A percentile compares a stretch with the other conserved stretches of the same genome.
phyloP scores from a whole-genome alignment of 1,284 basidiomycete species.

The Pseudomicrostroma phylloplanum region DNA sequence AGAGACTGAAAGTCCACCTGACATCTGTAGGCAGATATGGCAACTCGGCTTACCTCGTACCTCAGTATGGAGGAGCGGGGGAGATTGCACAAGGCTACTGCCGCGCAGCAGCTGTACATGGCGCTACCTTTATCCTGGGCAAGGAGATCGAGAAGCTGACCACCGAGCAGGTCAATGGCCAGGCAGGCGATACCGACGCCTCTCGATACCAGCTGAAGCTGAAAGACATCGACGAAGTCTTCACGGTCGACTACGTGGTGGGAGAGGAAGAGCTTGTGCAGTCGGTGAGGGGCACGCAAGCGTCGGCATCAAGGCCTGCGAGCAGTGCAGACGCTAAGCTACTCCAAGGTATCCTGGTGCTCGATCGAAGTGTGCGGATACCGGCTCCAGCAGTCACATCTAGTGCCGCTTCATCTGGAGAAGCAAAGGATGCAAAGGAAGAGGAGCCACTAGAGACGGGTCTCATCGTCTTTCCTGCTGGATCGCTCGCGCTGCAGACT shows the following conservation, averaged over 20 bases:
- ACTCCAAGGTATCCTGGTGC: conserved; percentile 20
- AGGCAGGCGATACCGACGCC: no score
- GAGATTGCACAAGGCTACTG: conserved; percentile 47
- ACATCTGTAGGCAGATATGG: conserved; percentile 80
- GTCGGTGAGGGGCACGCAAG: conserved; percentile 18
- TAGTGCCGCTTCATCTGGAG: neutral
- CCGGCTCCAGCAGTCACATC: neutral
- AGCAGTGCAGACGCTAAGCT: neutral
- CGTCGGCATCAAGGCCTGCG: neutral
- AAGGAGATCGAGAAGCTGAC: conserved; percentile 4
- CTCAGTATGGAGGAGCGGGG: conserved; percentile 75
- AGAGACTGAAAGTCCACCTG: conserved; percentile 57
- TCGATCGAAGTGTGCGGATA: conserved; percentile 13
- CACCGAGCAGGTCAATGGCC: neutral
- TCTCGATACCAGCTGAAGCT: conserved; percentile 49
- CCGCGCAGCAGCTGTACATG: conserved; percentile 40
- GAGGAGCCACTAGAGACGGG: conserved; percentile 58
- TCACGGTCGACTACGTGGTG: conserved; percentile 55
- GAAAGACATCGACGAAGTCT: conserved; percentile 59
- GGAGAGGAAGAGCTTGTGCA: conserved; percentile 54
- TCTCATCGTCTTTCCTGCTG: conserved; percentile 75
- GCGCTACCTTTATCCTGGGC: conserved; percentile 37
- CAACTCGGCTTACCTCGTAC: conserved; percentile 79
- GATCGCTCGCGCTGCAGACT: conserved; percentile 17
- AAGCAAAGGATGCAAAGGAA: neutral